Base-by-base conservation (phyloP, 2,329 filamentous ascomycete genomes). In the Fusarium annulatum region DNA sequence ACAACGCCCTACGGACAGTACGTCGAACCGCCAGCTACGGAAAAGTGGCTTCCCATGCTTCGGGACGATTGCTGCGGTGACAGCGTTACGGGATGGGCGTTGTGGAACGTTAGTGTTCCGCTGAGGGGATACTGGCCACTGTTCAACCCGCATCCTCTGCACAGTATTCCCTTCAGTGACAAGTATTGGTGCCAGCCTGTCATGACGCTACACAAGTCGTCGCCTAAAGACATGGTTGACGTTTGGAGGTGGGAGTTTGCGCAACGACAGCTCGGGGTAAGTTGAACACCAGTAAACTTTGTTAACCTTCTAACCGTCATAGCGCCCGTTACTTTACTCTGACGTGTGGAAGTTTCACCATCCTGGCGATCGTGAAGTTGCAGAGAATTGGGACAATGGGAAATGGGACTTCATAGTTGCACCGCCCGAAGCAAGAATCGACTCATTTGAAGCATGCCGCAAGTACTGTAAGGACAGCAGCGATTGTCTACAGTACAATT, bases 41-140 rank as follows among this genome's bases (percentile, higher is more conserved):
- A 83, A 61, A 81, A 80, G 66, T 87, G 84, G 80, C 79, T 85
- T 51, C 79, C 82, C 10, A 69, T 83, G 41, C 79, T 86, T 28
- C 80, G 80, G 36, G 73, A 82, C 18, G 87, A 90, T 65, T 88
- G 86, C 77, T 88, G 86, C 56, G 87, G 87, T 10, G 87, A 89
- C 61, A 86, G 85, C 45, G 83, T 88, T 11, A 77, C 88, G 7
- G 87, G 86, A 7, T 86, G 82, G 79, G 83, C 82, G 9, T 72
- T 88, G 49, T 82, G 81, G 69, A 82, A 85, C 45, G 83, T 81
- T 26, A 84, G 84, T 2, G 81, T 88, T 15, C 74, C 80, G 8
- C 60, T 88, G 65, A 84, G 83, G 23, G 86, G 86, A 10, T 81
- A 86, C 60, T 88, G 84, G 81, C 86, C 86, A 6, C 80, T 86